A percentile compares a stretch with the other conserved stretches of the same genome.
These are phyloP conservation scores for Arthrobotrys pseudoclavata DNA, from an alignment of 2,329 filamentous ascomycete species.

Conservation along the genomic window DNA sequence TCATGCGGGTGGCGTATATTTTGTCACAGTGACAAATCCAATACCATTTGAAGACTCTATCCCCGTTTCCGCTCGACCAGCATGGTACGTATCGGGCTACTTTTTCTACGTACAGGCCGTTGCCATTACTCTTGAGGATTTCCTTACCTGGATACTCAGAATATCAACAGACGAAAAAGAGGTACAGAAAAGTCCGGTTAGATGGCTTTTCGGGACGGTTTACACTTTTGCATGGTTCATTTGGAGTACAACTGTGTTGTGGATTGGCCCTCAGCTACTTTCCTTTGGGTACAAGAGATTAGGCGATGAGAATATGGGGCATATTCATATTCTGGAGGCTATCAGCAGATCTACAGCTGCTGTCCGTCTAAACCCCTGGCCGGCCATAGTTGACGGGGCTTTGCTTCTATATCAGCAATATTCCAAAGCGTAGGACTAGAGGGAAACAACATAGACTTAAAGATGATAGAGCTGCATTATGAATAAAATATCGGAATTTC, in stretches of 20 bases:
- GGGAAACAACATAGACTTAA: background rate
- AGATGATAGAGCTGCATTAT: too few species aligned
- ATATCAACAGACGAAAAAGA: constrained; percentile 1
- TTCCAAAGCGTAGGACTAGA: background rate
- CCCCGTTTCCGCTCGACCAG: constrained; percentile 9
- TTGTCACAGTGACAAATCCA: constrained; percentile 40
- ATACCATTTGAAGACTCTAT: constrained; percentile 26
- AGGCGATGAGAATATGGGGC: constrained; percentile 16
- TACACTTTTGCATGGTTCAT: constrained; percentile 43
- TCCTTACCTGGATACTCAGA: constrained; percentile 22
- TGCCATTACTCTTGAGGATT: constrained; percentile 41
- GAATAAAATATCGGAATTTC: too few species aligned
- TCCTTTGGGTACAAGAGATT: constrained; percentile 39
- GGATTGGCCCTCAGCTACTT: constrained; percentile 36
- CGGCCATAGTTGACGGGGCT: constrained; percentile 1
- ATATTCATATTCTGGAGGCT: constrained; percentile 43
- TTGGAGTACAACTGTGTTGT: constrained; percentile 35
- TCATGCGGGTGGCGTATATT: constrained; percentile 42
- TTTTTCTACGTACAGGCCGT: constrained; percentile 35
- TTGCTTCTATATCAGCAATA: background rate
- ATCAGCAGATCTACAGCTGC: constrained; percentile 7
- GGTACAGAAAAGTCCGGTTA: constrained; percentile 4
- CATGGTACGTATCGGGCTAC: constrained; percentile 28
- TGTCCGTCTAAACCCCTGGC: constrained; percentile 49
- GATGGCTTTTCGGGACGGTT: constrained; percentile 16